phyloP scores from a whole-genome alignment of 306 rosid species.

The Cucumis cinereus region DNA sequence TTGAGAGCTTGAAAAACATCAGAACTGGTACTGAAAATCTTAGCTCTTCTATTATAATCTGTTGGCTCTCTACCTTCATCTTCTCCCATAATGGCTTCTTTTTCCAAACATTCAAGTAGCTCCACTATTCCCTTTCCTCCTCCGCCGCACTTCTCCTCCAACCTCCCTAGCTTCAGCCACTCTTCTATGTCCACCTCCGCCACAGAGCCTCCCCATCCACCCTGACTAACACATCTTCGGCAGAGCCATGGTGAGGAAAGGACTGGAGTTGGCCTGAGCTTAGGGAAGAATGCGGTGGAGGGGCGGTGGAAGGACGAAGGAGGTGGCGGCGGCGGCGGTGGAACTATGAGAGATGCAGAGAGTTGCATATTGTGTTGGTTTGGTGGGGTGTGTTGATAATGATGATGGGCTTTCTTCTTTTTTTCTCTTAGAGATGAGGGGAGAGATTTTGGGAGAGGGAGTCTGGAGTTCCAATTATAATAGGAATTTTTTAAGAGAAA shows the following conservation, averaged over 20 bases:
- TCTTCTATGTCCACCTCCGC: conserved; percentile 27
- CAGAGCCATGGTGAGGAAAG: background rate
- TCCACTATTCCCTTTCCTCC: conserved; percentile 40
- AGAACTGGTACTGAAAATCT: conserved; percentile 51
- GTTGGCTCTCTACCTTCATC: conserved; percentile 58
- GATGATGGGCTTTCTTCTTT: background rate
- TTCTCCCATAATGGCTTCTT: conserved; percentile 81
- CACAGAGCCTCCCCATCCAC: conserved; percentile 1
- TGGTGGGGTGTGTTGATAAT: background rate
- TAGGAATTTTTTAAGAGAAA: background rate
- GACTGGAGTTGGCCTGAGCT: background rate
- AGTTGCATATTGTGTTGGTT: background rate
- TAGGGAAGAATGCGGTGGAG: background rate
- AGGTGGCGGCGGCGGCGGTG: background rate
- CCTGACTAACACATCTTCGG: background rate
- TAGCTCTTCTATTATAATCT: conserved; percentile 71
- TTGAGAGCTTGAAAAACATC: conserved; percentile 63
- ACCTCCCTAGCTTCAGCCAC: conserved; percentile 15
- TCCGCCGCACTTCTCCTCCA: conserved; percentile 41
- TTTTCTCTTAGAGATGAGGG: background rate
- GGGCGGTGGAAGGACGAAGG: background rate
- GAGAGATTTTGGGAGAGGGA: background rate
- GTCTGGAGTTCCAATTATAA: background rate
- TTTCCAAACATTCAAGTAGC: conserved; percentile 59
- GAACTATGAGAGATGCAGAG: background rate